These are phyloP conservation scores for Ramaria rubella DNA, from an alignment of 768 basidiomycete genomes.

Conservation along the genomic window DNA sequence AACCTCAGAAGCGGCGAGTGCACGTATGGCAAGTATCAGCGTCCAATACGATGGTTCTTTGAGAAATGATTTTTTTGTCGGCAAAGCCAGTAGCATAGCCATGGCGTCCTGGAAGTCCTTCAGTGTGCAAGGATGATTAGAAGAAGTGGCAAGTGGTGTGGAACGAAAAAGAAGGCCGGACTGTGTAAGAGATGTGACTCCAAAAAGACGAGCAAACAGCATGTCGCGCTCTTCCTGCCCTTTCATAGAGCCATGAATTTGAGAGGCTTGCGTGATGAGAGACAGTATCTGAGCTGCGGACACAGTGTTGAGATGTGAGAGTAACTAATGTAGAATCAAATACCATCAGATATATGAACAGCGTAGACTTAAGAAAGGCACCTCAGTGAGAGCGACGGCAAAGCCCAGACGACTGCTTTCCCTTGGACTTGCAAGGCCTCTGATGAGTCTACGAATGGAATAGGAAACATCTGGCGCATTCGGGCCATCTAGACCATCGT, in stretches of 20 bases:
- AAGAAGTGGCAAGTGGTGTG: conserved; percentile 44
- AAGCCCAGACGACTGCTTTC: conserved; percentile 94
- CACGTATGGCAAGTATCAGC: conserved; percentile 56
- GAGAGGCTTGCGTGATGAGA: conserved; percentile 67
- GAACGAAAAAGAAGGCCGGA: conserved; percentile 74
- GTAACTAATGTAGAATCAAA: conserved; percentile 43
- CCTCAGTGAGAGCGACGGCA: conserved; percentile 93
- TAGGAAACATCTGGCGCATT: conserved; percentile 93
- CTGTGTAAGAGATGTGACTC: conserved; percentile 75
- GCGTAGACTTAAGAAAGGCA: conserved; percentile 30
- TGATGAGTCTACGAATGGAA: conserved; percentile 76
- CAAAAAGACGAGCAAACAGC: conserved; percentile 89
- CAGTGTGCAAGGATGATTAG: conserved; percentile 47
- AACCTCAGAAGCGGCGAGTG: conserved; percentile 49
- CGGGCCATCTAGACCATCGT: conserved; percentile 48
- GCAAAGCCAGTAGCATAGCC: conserved; percentile 55
- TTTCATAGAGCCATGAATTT: conserved; percentile 67
- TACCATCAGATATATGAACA: not conserved
- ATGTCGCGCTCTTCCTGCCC: conserved; percentile 92
- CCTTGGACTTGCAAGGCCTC: conserved; percentile 85
- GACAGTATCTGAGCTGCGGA: conserved; percentile 69
- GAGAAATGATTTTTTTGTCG: conserved; percentile 84
- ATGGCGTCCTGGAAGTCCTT: conserved; percentile 55
- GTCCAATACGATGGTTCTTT: conserved; percentile 89
- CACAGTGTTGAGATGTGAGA: conserved; percentile 71